A percentile compares a stretch with the other conserved stretches of the same genome.
phyloP scores from a whole-genome alignment of 2,329 filamentous ascomycete species.

The Diaporthe citrichinensis region DNA sequence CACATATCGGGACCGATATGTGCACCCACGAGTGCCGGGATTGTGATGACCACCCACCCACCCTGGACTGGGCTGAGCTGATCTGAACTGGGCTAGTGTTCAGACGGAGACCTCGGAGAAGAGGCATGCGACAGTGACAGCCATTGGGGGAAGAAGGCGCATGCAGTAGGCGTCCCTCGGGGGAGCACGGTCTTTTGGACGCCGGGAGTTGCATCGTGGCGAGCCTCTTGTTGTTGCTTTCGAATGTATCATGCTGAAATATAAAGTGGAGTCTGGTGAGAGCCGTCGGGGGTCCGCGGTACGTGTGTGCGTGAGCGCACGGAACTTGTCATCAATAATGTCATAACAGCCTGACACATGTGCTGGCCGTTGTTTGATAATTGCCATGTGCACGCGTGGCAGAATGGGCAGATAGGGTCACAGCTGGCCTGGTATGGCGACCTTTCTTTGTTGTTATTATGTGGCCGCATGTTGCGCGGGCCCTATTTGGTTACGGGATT shows the following conservation, averaged over 20 bases:
- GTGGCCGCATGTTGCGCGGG: not conserved
- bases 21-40: conserved; percentile 11
- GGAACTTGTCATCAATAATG: conserved; percentile 17
- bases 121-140: conserved; percentile 36
- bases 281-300: conserved; percentile 7
- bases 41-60: not conserved
- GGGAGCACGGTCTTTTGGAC: conserved; percentile 6
- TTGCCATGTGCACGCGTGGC: conserved; percentile 26
- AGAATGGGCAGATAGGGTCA: not conserved
- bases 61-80: conserved; percentile 3
- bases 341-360: conserved; percentile 1
- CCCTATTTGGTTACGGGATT: conserved; percentile 9
- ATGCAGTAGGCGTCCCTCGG: not conserved
- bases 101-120: not conserved
- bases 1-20: conserved; percentile 12
- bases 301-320: conserved; percentile 5
- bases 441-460: conserved; percentile 5
- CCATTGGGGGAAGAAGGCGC: not conserved
- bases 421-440: conserved; percentile 23
- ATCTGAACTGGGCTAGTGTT: conserved; percentile 8
- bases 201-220: conserved; percentile 18
- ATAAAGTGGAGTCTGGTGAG: not conserved
- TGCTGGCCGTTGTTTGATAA: not conserved
- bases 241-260: not conserved
- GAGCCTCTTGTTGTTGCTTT: conserved; percentile 7